Evolutionary conservation across 495 filamentous ascomycete species (phyloP), one percentile per base, ranked within the genome.

Genomic region (Annulohypoxylon nitens): DNA sequence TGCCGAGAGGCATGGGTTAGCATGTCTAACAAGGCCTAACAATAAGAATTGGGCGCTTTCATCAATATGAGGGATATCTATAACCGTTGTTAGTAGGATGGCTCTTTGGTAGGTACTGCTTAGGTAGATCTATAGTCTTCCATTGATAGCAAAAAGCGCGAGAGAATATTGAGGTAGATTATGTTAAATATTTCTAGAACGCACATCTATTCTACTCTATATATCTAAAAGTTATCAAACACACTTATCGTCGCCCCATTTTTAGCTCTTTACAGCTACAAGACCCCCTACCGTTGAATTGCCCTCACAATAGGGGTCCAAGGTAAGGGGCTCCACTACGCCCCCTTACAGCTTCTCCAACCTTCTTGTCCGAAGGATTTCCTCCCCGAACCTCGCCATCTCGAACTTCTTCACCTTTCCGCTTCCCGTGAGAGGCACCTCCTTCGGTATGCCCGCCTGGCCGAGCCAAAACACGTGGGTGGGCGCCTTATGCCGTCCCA

Each of bases 401-500:
- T 90, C 87, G 79, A 88, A 88, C 80, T 93, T 92, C 70, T 89
- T 84, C 20, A 93, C 86, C 81, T 93, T 93, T 7, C 90, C 90
- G 77, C 90, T 93, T 1, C 90, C 90, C 36, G 90, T 93, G 61
- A 91, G 80, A 3, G 90, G 90, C 3, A 90, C 81, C 8, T 84
- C 81, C 3, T 70, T 78, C 16, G 86, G 83, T n/a, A 89, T 81
- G n/a, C 85, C 88, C 57, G 87, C 86, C 70, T 87, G 78, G 0
- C 90, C 90, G 57, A 92, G 85, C 78, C 89, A 91, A 70, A 92
- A 91, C 16, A 93, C 77, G 70, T 91, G 84, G 57, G 85, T 83
- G 2, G 90, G 90, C 36, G 89, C 88, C 80, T 93, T 93, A 77
- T 93, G 90, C 26, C 88, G 81, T 0, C 90, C 90, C 18, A 93